These are phyloP conservation scores for Mortierella polycephala DNA, from an alignment of 371 early-diverging fungal species.

Conservation along the genomic window DNA sequence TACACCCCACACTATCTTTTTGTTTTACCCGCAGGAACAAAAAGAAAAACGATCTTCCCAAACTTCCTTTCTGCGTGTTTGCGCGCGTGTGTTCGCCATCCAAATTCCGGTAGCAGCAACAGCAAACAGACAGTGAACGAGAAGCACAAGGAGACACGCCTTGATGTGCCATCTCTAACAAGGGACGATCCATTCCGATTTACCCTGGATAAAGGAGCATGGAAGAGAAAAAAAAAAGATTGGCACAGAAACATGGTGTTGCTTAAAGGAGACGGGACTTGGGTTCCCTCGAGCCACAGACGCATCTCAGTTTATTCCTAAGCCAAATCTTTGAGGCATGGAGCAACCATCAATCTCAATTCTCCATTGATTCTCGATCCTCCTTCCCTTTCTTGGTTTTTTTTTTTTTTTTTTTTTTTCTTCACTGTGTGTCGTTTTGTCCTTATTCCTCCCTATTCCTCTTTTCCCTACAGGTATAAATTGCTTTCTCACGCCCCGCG, in stretches of 20 bases:
- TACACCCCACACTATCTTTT: no score
- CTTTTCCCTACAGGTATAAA: neutral
- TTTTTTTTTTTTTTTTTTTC: slow-evolving; percentile 1
- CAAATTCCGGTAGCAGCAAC: no score
- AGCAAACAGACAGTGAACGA: no score
- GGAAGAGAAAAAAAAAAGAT: no score
- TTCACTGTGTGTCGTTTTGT: neutral
- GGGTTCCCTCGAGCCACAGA: neutral
- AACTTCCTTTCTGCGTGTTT: no score
- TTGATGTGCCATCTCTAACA: no score
- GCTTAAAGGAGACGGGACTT: neutral
- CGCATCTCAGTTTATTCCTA: slow-evolving; percentile 12
- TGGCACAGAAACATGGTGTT: neutral
- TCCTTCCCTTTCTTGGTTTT: slow-evolving; percentile 2
- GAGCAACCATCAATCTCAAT: neutral
- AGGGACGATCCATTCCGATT: no score
- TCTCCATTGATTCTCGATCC: slow-evolving; percentile 31
- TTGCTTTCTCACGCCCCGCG: neutral
- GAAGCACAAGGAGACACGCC: no score
- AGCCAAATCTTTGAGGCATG: neutral
- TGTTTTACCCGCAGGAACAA: no score
- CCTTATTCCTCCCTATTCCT: slow-evolving; percentile 1
- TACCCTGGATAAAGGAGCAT: no score
- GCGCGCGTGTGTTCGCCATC: no score
- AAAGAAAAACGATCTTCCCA: no score